Evolutionary conservation across 2,329 filamentous ascomycete species (phyloP), one percentile per base, ranked within the genome.

Genomic region (Talaromyces sp.): DNA sequence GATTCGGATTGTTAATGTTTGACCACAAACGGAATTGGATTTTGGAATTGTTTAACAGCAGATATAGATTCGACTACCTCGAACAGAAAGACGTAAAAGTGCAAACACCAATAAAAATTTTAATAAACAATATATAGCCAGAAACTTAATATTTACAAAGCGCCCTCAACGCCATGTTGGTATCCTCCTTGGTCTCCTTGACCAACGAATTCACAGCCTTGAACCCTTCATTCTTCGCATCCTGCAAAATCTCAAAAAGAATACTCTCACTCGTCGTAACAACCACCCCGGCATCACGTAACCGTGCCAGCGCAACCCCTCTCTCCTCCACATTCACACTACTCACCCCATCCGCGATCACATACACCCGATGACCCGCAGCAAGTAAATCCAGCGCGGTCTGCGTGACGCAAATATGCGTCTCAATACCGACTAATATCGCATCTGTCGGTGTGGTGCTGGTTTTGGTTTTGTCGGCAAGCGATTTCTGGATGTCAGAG

Each of bases 401-500:
- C 81, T 98, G 93, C 63, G 91, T 93, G 31, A 98, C 87, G 80
- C 93, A 98, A 72, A 98, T 95, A 77, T 98, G 93, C 46, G 86
- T 85, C 77, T 98, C 93, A 71, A 98, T 96, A 41, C 93, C 93
- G 17, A 96, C 88, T 64, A 98, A 86, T 59, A 90, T 88, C 58
- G 91, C 83, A 68, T 88, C 83, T 24, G 84, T 77, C 10, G 46
- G 41, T n/a, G n/a, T n/a, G n/a, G n/a, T n/a, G n/a, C n/a, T n/a
- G n/a, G 3, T 54, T 50, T 32, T 32, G 46, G 4, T 68, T 0
- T 70, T n/a, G n/a, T 63, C 21, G 17, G 41, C 26, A 13, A 38
- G 32, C 14, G 68, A 0, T 70, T 63, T 24, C 71, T 63, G 75
- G 68, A 96, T 79, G 43, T 87, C 81, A 0, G 91, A 89, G 1